A percentile compares a stretch with the other conserved stretches of the same genome.
Evolutionary conservation across 2,329 filamentous ascomycete species (phyloP).

Genomic region (Curvularia verruculosa): DNA sequence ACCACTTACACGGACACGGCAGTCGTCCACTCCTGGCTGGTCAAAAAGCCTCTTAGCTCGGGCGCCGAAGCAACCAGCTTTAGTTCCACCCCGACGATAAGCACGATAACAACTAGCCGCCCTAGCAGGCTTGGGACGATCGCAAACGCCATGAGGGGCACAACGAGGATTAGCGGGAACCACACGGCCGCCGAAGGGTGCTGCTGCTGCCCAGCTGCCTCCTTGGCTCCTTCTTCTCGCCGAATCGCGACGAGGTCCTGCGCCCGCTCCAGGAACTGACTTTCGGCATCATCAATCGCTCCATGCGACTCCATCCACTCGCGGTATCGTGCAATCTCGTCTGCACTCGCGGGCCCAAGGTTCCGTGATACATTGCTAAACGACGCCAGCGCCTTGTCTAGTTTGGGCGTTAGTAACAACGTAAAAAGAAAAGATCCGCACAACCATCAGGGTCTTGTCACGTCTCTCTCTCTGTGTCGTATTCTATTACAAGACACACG

Average conservation of each 20-base stretch:
- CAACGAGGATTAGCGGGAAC: conserved; percentile 48
- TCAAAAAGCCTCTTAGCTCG: conserved; percentile 45
- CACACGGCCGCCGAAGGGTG: conserved; percentile 38
- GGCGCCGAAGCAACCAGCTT: conserved; percentile 43
- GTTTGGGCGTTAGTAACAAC: conserved; percentile 21
- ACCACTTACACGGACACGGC: conserved; percentile 50
- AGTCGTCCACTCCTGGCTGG: conserved; percentile 48
- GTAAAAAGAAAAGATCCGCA: background rate
- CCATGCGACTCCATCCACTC: conserved; percentile 61
- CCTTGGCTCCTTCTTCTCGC: conserved; percentile 16
- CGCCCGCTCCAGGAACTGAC: conserved; percentile 62
- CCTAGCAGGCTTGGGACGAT: conserved; percentile 52
- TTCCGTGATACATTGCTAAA: conserved; percentile 61
- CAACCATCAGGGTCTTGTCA: conserved; percentile 1
- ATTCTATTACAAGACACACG: background rate
- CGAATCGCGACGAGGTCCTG: conserved; percentile 60
- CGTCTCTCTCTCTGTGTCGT: no score
- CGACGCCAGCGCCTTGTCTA: conserved; percentile 61
- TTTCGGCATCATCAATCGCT: conserved; percentile 65
- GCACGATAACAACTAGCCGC: conserved; percentile 47
- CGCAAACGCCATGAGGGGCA: conserved; percentile 52
- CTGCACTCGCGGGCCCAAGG: conserved; percentile 56
- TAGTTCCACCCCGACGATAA: conserved; percentile 48
- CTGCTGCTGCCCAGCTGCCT: conserved; percentile 10
- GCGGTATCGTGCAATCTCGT: conserved; percentile 62